phyloP scores from a whole-genome alignment of 306 rosid genomes.

The Acacia confusa region DNA sequence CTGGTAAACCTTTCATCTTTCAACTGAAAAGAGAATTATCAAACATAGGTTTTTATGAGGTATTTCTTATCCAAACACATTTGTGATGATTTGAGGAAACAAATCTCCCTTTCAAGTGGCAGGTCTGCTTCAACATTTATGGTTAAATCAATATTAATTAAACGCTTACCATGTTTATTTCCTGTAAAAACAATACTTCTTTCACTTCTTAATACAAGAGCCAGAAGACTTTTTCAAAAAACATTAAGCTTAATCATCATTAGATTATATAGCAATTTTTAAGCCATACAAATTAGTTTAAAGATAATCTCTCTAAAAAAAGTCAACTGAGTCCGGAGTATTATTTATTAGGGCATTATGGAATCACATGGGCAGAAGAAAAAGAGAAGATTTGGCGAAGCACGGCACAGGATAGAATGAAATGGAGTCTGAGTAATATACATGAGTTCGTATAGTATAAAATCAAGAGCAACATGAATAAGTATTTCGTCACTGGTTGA shows the following conservation, averaged over 20 bases:
- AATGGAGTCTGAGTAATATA: not conserved
- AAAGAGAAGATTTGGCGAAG: not conserved
- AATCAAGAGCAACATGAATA: not conserved
- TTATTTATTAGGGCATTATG: not conserved
- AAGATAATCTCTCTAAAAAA: too few relatives aligned
- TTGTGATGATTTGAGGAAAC: not conserved
- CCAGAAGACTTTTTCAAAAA: too few relatives aligned
- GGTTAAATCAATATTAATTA: not conserved
- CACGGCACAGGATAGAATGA: not conserved
- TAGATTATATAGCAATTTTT: too few relatives aligned
- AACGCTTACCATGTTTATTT: not conserved
- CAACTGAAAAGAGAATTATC: not conserved
- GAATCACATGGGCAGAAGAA: not conserved
- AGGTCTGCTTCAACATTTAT: constrained; percentile 1
- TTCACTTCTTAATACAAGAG: too few relatives aligned
- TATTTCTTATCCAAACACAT: not conserved
- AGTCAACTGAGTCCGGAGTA: too few relatives aligned
- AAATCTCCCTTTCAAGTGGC: not conserved
- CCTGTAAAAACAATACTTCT: not conserved
- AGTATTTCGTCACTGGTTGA: not conserved
- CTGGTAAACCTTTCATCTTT: not conserved
- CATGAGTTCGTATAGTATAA: not conserved
- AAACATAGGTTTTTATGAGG: not conserved
- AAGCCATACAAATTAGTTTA: too few relatives aligned
- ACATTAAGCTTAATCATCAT: too few relatives aligned